These are phyloP conservation scores for Peribolospora baueri DNA, from an alignment of 768 basidiomycete species.

Conservation along the genomic window DNA sequence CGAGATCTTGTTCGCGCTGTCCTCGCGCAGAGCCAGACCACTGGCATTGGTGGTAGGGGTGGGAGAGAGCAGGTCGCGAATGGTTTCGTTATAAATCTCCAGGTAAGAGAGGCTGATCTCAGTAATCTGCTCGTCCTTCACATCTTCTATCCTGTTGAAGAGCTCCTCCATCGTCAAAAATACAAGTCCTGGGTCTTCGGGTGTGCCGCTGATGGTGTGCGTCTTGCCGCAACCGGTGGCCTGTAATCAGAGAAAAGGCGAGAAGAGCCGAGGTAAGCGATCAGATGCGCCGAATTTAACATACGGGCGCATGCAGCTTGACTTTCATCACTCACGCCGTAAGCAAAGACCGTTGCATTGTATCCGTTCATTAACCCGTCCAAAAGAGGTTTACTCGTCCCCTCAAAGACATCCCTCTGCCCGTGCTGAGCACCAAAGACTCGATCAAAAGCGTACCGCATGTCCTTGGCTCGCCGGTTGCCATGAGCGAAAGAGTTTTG, in stretches of 20 bases:
- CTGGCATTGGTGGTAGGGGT: constrained; percentile 29
- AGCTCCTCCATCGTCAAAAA: constrained; percentile 93
- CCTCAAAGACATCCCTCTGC: constrained; percentile 68
- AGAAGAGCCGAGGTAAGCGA: too few species aligned
- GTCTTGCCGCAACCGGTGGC: constrained; percentile 99
- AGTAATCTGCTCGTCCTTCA: constrained; percentile 56
- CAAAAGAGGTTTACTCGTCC: constrained; percentile 64
- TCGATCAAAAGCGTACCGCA: constrained; percentile 85
- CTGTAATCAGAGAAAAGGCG: constrained; percentile 24
- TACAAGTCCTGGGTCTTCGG: constrained; percentile 70
- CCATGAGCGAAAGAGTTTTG: constrained; percentile 52
- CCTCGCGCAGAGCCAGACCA: constrained; percentile 79
- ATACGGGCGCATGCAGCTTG: too few species aligned
- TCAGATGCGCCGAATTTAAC: too few species aligned
- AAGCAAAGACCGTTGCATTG: constrained; percentile 94
- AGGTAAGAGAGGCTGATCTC: constrained; percentile 63
- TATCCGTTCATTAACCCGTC: constrained; percentile 71
- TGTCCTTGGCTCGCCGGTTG: constrained; percentile 62
- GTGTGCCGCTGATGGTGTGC: constrained; percentile 88
- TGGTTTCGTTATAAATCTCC: constrained; percentile 98
- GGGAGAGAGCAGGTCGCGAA: constrained; percentile 76
- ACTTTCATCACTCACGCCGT: constrained; percentile 43
- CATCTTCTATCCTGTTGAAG: constrained; percentile 74
- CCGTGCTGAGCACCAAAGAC: constrained; percentile 60
- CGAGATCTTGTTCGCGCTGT: constrained; percentile 52